These are phyloP conservation scores for Mycena leptocephala DNA, from an alignment of 768 basidiomycete species.

Conservation along the genomic window DNA sequence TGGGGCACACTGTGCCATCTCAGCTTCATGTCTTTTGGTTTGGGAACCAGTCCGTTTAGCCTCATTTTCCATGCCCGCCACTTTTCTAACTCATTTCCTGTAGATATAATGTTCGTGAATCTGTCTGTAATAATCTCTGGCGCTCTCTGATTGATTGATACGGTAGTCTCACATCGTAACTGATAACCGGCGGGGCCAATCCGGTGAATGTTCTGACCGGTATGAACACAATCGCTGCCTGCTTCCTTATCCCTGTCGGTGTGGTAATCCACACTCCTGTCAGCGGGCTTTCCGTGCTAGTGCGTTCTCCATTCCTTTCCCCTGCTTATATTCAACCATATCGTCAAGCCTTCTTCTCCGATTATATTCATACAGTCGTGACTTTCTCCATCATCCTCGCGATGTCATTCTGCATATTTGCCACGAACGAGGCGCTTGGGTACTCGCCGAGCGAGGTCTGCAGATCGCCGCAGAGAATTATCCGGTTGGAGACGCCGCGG, in stretches of 20 bases:
- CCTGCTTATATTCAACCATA: neutral
- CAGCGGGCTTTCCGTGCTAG: constrained; percentile 42
- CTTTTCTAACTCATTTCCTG: constrained; percentile 42
- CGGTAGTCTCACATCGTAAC: constrained; percentile 27
- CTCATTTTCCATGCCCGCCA: constrained; percentile 46
- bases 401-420: constrained; percentile 17
- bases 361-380: too few relatives aligned
- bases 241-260: constrained; percentile 49
- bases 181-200: constrained; percentile 41
- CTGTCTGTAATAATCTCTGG: neutral
- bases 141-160: neutral
- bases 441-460: constrained; percentile 31
- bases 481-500: too few relatives aligned
- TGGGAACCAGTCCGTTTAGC: constrained; percentile 47
- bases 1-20: constrained; percentile 51
- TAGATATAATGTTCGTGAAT: constrained; percentile 52
- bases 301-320: neutral
- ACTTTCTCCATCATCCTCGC: too few relatives aligned
- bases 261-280: constrained; percentile 42
- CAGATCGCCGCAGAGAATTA: constrained; percentile 25
- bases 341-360: neutral
- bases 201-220: constrained; percentile 51
- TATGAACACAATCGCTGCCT: constrained; percentile 50
- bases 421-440: constrained; percentile 27
- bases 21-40: constrained; percentile 25